These are phyloP conservation scores for Nakaseomyces delphensis DNA, from an alignment of 1,139 yeast species.

Conservation along the genomic window DNA sequence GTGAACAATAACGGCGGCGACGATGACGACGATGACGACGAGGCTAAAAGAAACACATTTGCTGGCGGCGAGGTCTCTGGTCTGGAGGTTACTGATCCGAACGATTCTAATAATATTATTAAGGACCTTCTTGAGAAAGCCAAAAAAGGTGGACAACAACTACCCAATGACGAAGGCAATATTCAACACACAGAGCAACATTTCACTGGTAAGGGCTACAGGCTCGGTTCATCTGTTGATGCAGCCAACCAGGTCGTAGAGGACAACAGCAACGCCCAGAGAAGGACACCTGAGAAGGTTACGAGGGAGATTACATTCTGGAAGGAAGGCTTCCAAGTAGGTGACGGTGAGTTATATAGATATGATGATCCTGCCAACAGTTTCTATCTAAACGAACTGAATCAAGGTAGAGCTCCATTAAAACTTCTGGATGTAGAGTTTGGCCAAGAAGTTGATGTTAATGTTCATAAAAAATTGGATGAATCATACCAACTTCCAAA, in stretches of 20 bases:
- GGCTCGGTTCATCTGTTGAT: constrained; percentile 47
- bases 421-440: constrained; percentile 69
- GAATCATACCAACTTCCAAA: constrained; percentile 76
- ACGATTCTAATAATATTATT: constrained; percentile 44
- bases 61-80: constrained; percentile 96
- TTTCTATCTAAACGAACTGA: constrained; percentile 66
- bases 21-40: constrained; percentile 54
- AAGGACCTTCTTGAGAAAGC: constrained; percentile 56
- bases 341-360: constrained; percentile 75
- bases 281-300: constrained; percentile 36
- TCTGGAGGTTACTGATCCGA: constrained; percentile 87
- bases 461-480: constrained; percentile 69
- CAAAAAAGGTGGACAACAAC: constrained; percentile 34
- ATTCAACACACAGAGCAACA: constrained; percentile 15
- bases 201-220: constrained; percentile 68
- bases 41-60: constrained; percentile 59
- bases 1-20: constrained; percentile 32
- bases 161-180: constrained; percentile 33
- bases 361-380: constrained; percentile 89
- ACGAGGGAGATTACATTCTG: constrained; percentile 80
- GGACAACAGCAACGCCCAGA: constrained; percentile 25
- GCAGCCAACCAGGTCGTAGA: constrained; percentile 37
- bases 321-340: constrained; percentile 94
- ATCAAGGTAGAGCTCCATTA: constrained; percentile 90
- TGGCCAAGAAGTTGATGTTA: constrained; percentile 95